Evolutionary conservation across 2,329 filamentous ascomycete species (phyloP), one percentile per base, ranked within the genome.

Genomic region (Fragosphaeria purpurea): DNA sequence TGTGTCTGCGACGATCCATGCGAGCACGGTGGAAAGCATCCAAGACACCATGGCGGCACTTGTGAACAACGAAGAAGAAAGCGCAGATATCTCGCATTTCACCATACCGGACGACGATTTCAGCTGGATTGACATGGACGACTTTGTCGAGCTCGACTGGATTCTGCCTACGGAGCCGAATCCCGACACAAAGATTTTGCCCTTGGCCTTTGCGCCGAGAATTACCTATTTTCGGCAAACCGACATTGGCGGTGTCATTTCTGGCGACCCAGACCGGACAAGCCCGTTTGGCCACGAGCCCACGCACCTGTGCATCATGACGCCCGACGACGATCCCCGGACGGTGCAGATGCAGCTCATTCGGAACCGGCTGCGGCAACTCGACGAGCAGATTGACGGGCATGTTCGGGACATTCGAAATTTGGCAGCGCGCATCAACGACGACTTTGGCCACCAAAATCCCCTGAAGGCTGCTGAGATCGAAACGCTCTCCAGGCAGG

Each of bases 111-210:
- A 98, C 64, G 87, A 94, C 50, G 93, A 98, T 61, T 83, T 89
- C 58, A 89, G 85, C 50, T 98, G 93, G 93, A 90, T 98, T 55
- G 93, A 98, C 62, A 97, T 98, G 89, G 93, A 98, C 63, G 93
- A 98, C 64, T 98, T 98, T 67, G 90, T 98, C 34, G 93, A 98
- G 65, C 72, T 98, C 30, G 94, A 96, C 63, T 97, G 91, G 91
- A 90, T 95, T 49, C 69, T 96, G 31, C 91, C 91, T 0, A 85
- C 88, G 11, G 88, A 95, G 62, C 81, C 85, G 35, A 94, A 95
- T 57, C 90, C 91, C 1, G 85, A 94, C 58, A 97, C 91, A 1
- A 90, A 93, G 65, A 98, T 98, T 44, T 69, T 98, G 49, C 94
- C 94, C 0, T 76, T 98, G 7, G 90, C 87, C 0, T 97, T 84